Percentiles rank a stretch among this genome's conserved stretches.
These are phyloP conservation scores for Tagetes erecta DNA, from an alignment of 129 eudicot species.

Conservation along the genomic window DNA sequence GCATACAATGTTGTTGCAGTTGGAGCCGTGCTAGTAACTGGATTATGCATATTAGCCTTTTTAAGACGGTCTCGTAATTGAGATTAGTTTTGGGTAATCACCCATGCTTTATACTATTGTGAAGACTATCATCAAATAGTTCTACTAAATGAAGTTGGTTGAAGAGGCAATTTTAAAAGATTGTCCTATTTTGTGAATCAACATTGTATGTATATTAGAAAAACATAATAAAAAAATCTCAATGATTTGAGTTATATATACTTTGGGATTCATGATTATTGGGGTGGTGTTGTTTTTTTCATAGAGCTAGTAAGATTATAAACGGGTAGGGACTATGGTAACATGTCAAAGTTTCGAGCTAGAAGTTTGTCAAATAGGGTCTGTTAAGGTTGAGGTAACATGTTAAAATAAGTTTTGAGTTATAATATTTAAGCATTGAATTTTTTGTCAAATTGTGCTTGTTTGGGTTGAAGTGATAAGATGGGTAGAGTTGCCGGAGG, in stretches of 20 bases:
- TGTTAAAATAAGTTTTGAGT: background rate
- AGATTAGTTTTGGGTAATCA: conserved; percentile 1
- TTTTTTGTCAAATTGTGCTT: no score
- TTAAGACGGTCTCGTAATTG: conserved; percentile 62
- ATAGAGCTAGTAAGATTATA: background rate
- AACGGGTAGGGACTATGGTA: background rate
- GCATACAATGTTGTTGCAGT: conserved; percentile 82
- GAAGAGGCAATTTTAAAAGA: background rate
- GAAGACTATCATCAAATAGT: background rate
- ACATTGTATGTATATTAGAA: conserved; percentile 14
- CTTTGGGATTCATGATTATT: conserved; percentile 24
- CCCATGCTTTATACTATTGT: background rate
- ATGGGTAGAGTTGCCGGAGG: no score
- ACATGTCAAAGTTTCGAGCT: background rate
- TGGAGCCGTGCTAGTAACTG: conserved; percentile 90
- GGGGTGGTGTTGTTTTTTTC: background rate
- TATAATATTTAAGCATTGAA: no score
- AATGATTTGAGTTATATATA: conserved; percentile 15
- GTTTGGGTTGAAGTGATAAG: no score
- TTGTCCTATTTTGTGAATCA: conserved; percentile 6
- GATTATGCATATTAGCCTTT: conserved; percentile 75
- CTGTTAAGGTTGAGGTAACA: background rate
- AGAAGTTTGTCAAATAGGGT: background rate
- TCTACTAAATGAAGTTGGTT: conserved; percentile 15
- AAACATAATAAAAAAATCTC: conserved; percentile 10